Base-by-base conservation (phyloP, 2,329 filamentous ascomycete species). In the Corinectria fuckeliana region DNA sequence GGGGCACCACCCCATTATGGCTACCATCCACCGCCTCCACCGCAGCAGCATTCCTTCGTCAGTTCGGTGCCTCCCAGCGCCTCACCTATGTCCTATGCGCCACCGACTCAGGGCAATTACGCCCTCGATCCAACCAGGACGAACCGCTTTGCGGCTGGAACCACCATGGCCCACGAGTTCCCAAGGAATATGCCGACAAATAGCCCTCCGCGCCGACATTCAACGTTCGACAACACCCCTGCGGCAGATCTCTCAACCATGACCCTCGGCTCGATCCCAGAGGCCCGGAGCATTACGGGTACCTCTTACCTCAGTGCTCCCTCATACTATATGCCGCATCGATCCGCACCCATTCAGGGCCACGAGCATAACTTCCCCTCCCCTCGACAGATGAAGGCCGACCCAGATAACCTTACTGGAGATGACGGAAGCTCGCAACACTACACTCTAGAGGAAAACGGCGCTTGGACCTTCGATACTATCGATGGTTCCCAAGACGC, bases 161-260 rank as follows among this genome's bases (percentile, higher is more conserved):
- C 62, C 28, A 56, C 54, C 20, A 60, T 70, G 13, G 60, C 56
- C 6, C 60, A 63, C 39, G 68, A 70, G 16, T 70, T 67, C 32
- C 69, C 68, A 9, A 64, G 68, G 44, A 64, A 69, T 18, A 70
- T 71, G 69, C 65, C 66, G 3, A 58, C 50, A 5, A 48, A 68
- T 7, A 59, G 60, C 36, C 47, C 51, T 3, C 57, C 45, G 25
- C 57, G 53, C 41, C 53, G 65, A 14, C 60, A 62, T 34, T 69
- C 68, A 23, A 49, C 60, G 5, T 68, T 67, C 23, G 68, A 71
- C 5, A 45, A 52, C 11, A 9, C 58, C 3, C 58, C 60, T n/a
- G 30, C 60, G 13, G 39, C 66, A 9, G 65, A 64, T n/a, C 45
- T 69, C 47, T 39, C 59, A 11, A 48, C 23, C 18, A 50, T 59